These are phyloP conservation scores for Aspergillus unguis DNA, from an alignment of 2,329 filamentous ascomycete species.

Conservation along the genomic window DNA sequence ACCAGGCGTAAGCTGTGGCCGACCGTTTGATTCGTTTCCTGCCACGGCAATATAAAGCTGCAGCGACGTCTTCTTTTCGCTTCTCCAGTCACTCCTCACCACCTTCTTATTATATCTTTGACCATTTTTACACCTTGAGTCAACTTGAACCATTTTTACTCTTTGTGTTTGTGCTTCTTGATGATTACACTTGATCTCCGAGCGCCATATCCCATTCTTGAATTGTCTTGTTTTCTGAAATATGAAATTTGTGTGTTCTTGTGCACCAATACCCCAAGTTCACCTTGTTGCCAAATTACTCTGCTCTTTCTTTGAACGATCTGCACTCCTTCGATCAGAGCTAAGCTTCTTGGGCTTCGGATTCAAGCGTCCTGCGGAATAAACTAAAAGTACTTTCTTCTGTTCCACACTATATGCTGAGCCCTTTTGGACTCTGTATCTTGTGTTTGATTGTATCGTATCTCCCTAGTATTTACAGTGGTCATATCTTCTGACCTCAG, in stretches of 20 bases:
- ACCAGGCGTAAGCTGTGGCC: conserved; percentile 51
- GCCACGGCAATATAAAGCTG: conserved; percentile 17
- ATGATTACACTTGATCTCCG: conserved; percentile 38
- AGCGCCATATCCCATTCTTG: conserved; percentile 34
- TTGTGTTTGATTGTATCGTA: conserved; percentile 24
- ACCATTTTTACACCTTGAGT: conserved; percentile 18
- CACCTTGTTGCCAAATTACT: conserved; percentile 35
- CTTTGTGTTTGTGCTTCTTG: conserved; percentile 21
- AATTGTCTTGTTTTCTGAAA: conserved; percentile 39
- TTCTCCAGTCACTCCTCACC: conserved; percentile 17
- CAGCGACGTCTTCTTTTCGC: conserved; percentile 14
- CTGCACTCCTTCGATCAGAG: conserved; percentile 30
- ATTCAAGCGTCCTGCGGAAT: conserved; percentile 31
- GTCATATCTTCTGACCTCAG: conserved; percentile 10
- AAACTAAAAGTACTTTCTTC: conserved; percentile 35
- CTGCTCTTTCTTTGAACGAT: conserved; percentile 28
- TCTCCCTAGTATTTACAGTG: conserved; percentile 22
- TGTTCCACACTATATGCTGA: conserved; percentile 22
- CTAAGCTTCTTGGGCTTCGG: conserved; percentile 32
- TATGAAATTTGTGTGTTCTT: conserved; percentile 41
- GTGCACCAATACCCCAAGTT: conserved; percentile 45
- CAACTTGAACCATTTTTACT: conserved; percentile 11
- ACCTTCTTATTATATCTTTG: conserved; percentile 20
- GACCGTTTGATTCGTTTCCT: conserved; percentile 11
- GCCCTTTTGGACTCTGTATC: conserved; percentile 20